Evolutionary conservation across 2,329 filamentous ascomycete species (phyloP), one percentile per base, ranked within the genome.

Genomic region (Polychaeton citri): DNA sequence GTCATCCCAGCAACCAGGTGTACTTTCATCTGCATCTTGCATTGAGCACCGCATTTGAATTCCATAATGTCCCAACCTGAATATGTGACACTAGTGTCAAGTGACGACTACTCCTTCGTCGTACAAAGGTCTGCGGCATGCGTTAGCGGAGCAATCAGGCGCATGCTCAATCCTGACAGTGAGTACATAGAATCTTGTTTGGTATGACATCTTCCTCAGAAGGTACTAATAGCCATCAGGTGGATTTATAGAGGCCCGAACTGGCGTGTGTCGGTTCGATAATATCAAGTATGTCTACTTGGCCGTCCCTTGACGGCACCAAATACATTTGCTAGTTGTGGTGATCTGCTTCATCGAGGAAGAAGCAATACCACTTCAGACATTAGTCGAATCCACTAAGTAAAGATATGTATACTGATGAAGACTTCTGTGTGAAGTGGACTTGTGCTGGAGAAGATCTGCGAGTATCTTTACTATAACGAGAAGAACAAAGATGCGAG

Each of bases 391-490:
- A n/a, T n/a, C n/a, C n/a, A n/a, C n/a, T n/a, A n/a, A n/a, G n/a
- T n/a, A n/a, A n/a, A n/a, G n/a, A n/a, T n/a, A n/a, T n/a, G n/a
- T n/a, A n/a, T 19, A n/a, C 19, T 6, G 20, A 18, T 8, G 30
- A 8, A 9, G 30, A 32, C 30, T 41, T 17, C 21, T 38, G 36
- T 10, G 15, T 24, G 26, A 55, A 86, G 80, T 59, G 79, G 75
- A 44, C 64, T 79, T 36, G 72, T 86, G 5, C 72, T 88, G 2
- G 81, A 87, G 56, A 85, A 84, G 54, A 76, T 87, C 20, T 81
- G 78, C 57, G 80, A 87, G 60, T 88, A 87, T 60, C 78, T 86
- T 43, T 81, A 85, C 54, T 87, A 86, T 64, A 81, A 81, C 65
- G 78, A 85, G 59, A 79, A 77, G 50, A 71, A 83, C 59, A 70